These are phyloP conservation scores for Globisporangium yorkense DNA, from an alignment of 352 stramenopile genomes.

Conservation along the genomic window DNA sequence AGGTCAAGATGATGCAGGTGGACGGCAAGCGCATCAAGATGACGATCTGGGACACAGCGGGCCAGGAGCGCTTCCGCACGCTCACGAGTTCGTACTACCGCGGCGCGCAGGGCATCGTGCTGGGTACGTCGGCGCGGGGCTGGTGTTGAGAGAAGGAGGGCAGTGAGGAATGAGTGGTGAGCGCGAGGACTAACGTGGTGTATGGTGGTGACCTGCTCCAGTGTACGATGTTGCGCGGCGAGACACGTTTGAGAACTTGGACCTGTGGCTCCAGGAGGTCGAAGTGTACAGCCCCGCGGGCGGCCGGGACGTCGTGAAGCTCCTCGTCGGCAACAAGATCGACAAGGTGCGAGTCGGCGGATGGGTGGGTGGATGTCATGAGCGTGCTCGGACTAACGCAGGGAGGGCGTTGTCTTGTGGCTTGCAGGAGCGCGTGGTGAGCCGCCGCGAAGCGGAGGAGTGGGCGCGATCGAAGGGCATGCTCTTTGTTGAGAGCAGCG, in stretches of 20 bases:
- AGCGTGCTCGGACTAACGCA: not conserved
- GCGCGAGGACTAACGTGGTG: not conserved
- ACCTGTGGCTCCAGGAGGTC: constrained; percentile 97
- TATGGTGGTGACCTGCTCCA: constrained; percentile 10
- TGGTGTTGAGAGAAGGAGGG: not conserved
- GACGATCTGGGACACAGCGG: constrained; percentile 98
- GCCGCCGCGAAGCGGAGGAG: constrained; percentile 91
- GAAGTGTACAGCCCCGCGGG: constrained; percentile 95
- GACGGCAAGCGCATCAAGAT: constrained; percentile 96
- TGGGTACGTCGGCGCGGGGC: constrained; percentile 49
- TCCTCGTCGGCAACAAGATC: constrained; percentile 98
- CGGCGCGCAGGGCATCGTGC: constrained; percentile 95
- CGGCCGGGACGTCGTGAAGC: constrained; percentile 95
- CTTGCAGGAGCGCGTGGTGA: constrained; percentile 90
- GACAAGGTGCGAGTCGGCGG: constrained; percentile 51
- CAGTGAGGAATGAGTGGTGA: not conserved
- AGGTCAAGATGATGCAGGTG: constrained; percentile 97
- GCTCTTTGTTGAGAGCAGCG: constrained; percentile 97
- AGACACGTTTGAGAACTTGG: constrained; percentile 97
- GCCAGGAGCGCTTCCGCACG: constrained; percentile 97
- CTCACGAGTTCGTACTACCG: constrained; percentile 97
- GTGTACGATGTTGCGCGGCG: constrained; percentile 96
- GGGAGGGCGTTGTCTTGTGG: no score
- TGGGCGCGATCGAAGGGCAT: constrained; percentile 96
- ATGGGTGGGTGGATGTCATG: no score